Evolutionary conservation across 345 rosid genomes (phyloP).

Genomic region (Populus pruinosa): DNA sequence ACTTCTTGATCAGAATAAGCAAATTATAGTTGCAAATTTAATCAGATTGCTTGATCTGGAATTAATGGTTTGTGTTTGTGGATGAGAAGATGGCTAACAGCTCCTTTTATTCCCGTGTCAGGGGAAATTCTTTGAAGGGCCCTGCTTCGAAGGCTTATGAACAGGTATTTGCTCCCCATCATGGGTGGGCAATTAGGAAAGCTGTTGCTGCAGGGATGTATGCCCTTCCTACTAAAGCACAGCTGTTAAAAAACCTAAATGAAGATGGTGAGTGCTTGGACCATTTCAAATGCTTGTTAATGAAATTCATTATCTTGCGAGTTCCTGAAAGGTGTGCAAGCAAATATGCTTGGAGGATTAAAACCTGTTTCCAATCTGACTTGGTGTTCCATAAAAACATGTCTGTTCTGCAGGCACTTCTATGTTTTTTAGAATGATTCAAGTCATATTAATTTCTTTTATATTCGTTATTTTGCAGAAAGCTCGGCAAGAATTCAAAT

Average conservation of each 20-base stretch:
- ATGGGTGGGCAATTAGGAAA: conserved; percentile 90
- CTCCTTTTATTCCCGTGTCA: conserved; percentile 24
- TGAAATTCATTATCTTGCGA: conserved; percentile 10
- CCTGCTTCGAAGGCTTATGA: conserved; percentile 91
- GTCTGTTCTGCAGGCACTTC: neutral
- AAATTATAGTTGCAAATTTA: neutral
- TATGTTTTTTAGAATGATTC: neutral
- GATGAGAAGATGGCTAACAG: neutral
- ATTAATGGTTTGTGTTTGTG: neutral
- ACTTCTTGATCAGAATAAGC: neutral
- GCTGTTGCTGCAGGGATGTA: conserved; percentile 95
- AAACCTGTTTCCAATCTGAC: neutral
- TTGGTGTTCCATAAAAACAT: neutral
- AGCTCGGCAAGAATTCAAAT: conserved; percentile 62
- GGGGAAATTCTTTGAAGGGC: conserved; percentile 78
- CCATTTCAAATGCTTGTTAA: conserved; percentile 6
- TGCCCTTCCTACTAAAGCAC: conserved; percentile 83
- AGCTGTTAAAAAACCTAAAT: conserved; percentile 68
- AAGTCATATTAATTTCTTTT: neutral
- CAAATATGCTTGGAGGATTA: neutral
- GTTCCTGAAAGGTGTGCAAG: neutral
- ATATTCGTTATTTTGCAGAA: conserved; percentile 39
- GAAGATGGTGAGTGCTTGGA: conserved; percentile 70
- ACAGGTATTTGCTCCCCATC: conserved; percentile 90
- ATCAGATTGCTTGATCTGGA: conserved; percentile 10